phyloP scores from a whole-genome alignment of 306 rosid genomes.

The Glycyrrhiza uralensis region DNA sequence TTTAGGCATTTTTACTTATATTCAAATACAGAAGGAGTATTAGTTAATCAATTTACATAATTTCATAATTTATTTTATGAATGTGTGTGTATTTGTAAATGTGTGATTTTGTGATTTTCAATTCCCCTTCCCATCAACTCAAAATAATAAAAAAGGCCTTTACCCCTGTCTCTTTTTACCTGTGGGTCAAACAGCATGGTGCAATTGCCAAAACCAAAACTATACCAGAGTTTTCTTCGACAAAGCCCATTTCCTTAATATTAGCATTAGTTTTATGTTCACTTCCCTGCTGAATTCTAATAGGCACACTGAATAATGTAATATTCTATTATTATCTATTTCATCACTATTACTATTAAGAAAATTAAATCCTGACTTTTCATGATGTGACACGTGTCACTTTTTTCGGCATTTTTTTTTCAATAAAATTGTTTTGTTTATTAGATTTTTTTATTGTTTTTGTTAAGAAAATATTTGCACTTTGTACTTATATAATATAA shows the following conservation, averaged over 20 bases:
- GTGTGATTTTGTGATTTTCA: constrained; percentile 15
- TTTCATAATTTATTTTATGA: neutral
- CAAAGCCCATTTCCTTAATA: constrained; percentile 4
- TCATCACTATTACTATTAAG: too few species aligned
- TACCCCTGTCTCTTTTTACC: neutral
- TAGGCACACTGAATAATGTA: neutral
- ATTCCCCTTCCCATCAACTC: neutral
- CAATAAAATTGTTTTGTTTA: too few species aligned
- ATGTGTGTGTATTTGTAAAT: neutral
- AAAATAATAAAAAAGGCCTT: neutral
- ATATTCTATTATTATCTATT: too few species aligned
- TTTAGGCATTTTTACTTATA: too few species aligned
- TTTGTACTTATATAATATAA: too few species aligned
- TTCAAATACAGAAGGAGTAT: too few species aligned
- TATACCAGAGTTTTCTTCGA: neutral
- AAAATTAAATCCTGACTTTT: too few species aligned
- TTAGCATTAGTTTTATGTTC: neutral
- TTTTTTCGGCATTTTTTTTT: too few species aligned
- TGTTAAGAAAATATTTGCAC: too few species aligned
- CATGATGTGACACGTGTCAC: too few species aligned
- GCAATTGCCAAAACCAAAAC: constrained; percentile 22
- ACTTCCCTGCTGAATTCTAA: constrained; percentile 16
- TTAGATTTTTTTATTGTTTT: too few species aligned
- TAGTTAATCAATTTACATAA: too few species aligned
- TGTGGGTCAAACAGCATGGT: constrained; percentile 17